Evolutionary conservation across 1,284 basidiomycete species (phyloP).

Genomic region (Hypsizygus ulmarius): DNA sequence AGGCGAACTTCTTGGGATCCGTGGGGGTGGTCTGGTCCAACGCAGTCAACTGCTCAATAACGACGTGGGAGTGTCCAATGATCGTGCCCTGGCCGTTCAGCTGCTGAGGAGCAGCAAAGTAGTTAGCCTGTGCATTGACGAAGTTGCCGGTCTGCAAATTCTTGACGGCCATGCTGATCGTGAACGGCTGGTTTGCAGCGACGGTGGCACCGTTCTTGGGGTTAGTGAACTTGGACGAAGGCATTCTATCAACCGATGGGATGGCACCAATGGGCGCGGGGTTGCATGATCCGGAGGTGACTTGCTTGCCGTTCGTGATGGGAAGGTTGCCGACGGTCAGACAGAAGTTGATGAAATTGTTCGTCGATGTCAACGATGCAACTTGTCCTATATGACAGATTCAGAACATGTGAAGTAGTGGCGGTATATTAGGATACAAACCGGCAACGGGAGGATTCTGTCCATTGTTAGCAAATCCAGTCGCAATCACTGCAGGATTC

Average conservation of each 20-base stretch:
- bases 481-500: slow-evolving; percentile 50
- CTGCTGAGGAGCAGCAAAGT: slow-evolving; percentile 68
- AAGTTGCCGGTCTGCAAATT: slow-evolving; percentile 63
- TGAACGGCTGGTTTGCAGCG: slow-evolving; percentile 52
- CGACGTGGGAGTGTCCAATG: slow-evolving; percentile 63
- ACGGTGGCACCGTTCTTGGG: slow-evolving; percentile 56
- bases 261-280: slow-evolving; percentile 62
- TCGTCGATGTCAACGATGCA: slow-evolving; percentile 57
- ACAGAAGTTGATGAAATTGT: slow-evolving; percentile 78
- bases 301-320: slow-evolving; percentile 59
- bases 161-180: slow-evolving; percentile 52
- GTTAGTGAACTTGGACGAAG: slow-evolving; percentile 55
- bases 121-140: slow-evolving; percentile 57
- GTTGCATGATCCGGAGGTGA: slow-evolving; percentile 61
- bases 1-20: slow-evolving; percentile 55
- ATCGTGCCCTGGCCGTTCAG: slow-evolving; percentile 51
- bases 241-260: slow-evolving; percentile 54
- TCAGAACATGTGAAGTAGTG: not conserved
- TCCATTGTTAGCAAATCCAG: slow-evolving; percentile 51
- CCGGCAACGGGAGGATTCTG: slow-evolving; percentile 39
- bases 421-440: slow-evolving; percentile 11
- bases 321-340: slow-evolving; percentile 47
- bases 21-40: slow-evolving; percentile 50
- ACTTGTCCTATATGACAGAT: slow-evolving; percentile 42
- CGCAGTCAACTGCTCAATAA: slow-evolving; percentile 51